Evolutionary conservation across 208 protist species (phyloP).

Genomic region (Zelonia costaricensis): DNA sequence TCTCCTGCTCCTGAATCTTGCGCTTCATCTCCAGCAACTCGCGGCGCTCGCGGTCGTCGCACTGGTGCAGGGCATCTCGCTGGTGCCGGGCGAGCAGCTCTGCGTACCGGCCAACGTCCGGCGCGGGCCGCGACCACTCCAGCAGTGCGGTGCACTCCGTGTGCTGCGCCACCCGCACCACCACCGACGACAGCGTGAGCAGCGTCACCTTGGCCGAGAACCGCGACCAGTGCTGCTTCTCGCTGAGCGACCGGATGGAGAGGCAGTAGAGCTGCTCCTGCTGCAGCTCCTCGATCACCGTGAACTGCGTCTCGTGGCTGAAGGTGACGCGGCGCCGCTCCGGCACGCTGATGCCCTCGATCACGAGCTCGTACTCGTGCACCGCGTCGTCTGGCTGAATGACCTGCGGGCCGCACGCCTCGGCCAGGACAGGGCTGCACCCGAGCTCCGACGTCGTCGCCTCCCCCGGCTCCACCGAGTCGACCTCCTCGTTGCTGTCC

Average conservation of each 20-base stretch:
- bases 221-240: constrained; percentile 82
- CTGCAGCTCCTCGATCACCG: constrained; percentile 56
- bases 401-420: constrained; percentile 32
- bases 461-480: constrained; percentile 1
- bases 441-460: no score
- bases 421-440: not conserved
- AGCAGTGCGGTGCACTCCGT: constrained; percentile 73
- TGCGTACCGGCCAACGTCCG: constrained; percentile 50
- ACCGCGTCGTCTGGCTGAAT: constrained; percentile 77
- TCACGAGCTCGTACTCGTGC: constrained; percentile 69
- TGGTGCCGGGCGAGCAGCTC: constrained; percentile 47
- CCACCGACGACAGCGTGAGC: constrained; percentile 78
- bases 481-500: constrained; percentile 6
- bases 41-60: constrained; percentile 75
- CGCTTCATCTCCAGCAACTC: constrained; percentile 87
- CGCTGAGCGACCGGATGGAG: constrained; percentile 75
- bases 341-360: constrained; percentile 69
- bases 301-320: constrained; percentile 48
- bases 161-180: constrained; percentile 50
- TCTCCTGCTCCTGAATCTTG: constrained; percentile 76
- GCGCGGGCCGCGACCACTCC: constrained; percentile 60
- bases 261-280: constrained; percentile 86
- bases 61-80: constrained; percentile 60
- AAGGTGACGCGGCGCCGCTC: constrained; percentile 53
- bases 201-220: constrained; percentile 78